Evolutionary conservation across 208 protist genomes (phyloP).

Genomic region (Trypanosoma rangeli): DNA sequence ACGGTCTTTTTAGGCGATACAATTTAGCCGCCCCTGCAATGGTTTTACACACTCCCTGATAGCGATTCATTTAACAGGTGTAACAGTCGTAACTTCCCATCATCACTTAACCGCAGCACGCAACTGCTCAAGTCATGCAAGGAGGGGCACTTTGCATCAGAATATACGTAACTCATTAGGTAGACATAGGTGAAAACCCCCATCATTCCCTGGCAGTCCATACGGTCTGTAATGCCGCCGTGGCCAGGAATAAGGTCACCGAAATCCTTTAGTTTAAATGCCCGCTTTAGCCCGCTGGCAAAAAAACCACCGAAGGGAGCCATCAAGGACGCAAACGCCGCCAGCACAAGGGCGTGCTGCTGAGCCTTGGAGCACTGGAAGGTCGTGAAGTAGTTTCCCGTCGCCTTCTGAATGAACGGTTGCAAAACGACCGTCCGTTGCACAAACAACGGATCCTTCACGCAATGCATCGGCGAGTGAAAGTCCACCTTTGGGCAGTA

Average conservation of each 20-base stretch:
- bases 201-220: slow-evolving; percentile 98
- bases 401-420: slow-evolving; percentile 51
- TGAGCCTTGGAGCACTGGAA: slow-evolving; percentile 81
- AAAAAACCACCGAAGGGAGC: slow-evolving; percentile 99
- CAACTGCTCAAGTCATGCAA: slow-evolving; percentile 50
- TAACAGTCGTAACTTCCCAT: slow-evolving; percentile 41
- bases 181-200: slow-evolving; percentile 92
- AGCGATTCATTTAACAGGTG: slow-evolving; percentile 37
- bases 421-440: slow-evolving; percentile 61
- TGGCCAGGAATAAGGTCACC: slow-evolving; percentile 97
- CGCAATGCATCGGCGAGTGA: slow-evolving; percentile 50
- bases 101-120: slow-evolving; percentile 38
- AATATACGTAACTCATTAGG: slow-evolving; percentile 74
- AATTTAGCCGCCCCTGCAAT: no score
- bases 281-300: slow-evolving; percentile 97
- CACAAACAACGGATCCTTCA: slow-evolving; percentile 72
- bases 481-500: slow-evolving; percentile 87
- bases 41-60: neutral
- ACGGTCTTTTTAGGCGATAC: no score
- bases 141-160: slow-evolving; percentile 47
- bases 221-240: slow-evolving; percentile 97
- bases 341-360: slow-evolving; percentile 94
- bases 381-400: slow-evolving; percentile 37
- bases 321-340: slow-evolving; percentile 95
- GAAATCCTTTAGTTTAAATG: slow-evolving; percentile 98